These are phyloP conservation scores for Linanthus parryae DNA, from an alignment of 148 eudicot species.

Conservation along the genomic window DNA sequence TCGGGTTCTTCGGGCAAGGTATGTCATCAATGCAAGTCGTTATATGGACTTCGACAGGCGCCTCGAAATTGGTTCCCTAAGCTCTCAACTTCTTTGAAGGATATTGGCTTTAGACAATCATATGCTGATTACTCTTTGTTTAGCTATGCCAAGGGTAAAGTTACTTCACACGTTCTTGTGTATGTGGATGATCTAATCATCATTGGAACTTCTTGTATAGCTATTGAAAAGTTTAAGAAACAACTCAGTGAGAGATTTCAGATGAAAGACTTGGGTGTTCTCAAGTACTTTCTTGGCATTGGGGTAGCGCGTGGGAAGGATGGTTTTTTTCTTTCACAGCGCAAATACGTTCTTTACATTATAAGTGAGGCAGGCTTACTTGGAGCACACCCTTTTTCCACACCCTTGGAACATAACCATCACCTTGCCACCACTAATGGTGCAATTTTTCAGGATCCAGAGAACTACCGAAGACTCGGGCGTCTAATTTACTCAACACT, in stretches of 20 bases:
- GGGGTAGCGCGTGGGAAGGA: too few relatives aligned
- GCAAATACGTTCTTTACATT: not conserved
- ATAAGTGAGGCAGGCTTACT: not conserved
- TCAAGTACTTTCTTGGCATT: too few relatives aligned
- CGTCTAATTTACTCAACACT: not conserved
- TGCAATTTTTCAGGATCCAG: not conserved
- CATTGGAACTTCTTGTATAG: too few relatives aligned
- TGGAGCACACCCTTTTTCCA: not conserved
- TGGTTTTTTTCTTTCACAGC: too few relatives aligned
- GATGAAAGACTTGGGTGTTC: too few relatives aligned
- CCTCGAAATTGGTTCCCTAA: slow-evolving; percentile 9
- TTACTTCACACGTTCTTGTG: too few relatives aligned
- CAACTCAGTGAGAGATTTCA: not conserved
- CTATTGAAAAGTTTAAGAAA: not conserved
- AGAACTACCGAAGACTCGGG: not conserved
- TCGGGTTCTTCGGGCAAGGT: not conserved
- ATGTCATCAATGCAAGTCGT: too few relatives aligned
- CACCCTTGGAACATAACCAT: slow-evolving; percentile 4
- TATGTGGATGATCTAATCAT: too few relatives aligned
- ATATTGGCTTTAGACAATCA: too few relatives aligned
- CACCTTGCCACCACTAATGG: not conserved
- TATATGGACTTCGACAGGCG: too few relatives aligned
- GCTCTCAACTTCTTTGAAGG: not conserved
- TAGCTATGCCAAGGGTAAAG: too few relatives aligned
- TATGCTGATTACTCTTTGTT: too few relatives aligned